Evolutionary conservation across 768 basidiomycete genomes (phyloP), one percentile per base, ranked within the genome.

Genomic region (Xerocomellus chrysenteron): DNA sequence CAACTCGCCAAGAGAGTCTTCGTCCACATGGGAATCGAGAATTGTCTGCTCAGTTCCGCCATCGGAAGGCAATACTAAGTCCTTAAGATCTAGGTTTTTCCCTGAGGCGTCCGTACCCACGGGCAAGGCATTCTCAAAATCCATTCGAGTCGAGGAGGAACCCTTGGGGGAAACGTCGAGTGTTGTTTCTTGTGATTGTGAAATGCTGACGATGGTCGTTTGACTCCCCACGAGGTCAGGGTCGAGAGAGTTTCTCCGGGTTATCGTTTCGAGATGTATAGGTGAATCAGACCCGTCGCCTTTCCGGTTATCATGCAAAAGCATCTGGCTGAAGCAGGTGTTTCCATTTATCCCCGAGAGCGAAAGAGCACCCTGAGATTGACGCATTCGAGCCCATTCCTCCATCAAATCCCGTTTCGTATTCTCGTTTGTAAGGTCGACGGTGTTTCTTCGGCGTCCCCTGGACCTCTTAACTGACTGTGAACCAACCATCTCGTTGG

Each of bases 371-470:
- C 69, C 69, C 49, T 67, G 69, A 4, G 57, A 71, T 61, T 57
- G 65, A 41, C 69, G 71, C 52, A 70, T 51, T n/a, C 53, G 63
- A 30, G 65, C 69, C 69, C 69, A 73, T 47, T 71, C 61, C 33
- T 69, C 63, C 49, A 71, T 71, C 26, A 71, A 24, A 39, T 58
- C 47, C n/a, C n/a, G 61, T 50, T 61, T 73, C 14, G 52, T 43
- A 14, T 49, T 55, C 44, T 65, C 65, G 37, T 73, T 61, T 16
- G 44, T 47, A 51, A 70, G 51, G 50, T 62, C 57, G 26, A 49
- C 28, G 6, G 10, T 24, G 49, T 54, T 62, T 49, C 57, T 58
- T 56, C 47, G 57, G 39, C 56, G 65, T 13, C 65, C 65, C 50
- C 45, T 65, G 21, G 43, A 24, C 30, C 56, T 62, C 46, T 47